Evolutionary conservation across 139 green algal genomes (phyloP).

Genomic region (Ulvella scutata): DNA sequence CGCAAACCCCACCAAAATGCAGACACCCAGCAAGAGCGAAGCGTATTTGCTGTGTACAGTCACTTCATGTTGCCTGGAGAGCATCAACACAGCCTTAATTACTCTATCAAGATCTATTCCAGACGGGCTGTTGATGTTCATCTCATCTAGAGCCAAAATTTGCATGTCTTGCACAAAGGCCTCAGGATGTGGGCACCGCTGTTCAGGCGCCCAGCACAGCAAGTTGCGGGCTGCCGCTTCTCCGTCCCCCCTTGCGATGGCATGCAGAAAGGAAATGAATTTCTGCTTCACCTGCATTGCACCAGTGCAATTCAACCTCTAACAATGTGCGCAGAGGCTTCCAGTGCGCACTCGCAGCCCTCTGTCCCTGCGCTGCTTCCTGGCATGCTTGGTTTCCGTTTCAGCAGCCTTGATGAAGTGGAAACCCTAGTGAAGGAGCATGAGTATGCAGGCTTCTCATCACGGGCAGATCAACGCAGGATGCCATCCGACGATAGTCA

Average conservation of each 20-base stretch:
- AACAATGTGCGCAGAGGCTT: too few species aligned
- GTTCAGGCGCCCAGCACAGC: constrained; percentile 20
- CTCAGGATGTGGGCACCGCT: constrained; percentile 30
- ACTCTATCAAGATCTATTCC: constrained; percentile 74
- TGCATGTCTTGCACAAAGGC: constrained; percentile 51
- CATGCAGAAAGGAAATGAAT: constrained; percentile 80
- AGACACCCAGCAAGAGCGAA: constrained; percentile 62
- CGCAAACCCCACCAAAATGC: constrained; percentile 67
- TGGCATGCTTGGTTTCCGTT: too few species aligned
- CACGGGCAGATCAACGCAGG: too few species aligned
- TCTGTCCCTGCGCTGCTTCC: too few species aligned
- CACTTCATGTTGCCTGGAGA: constrained; percentile 46
- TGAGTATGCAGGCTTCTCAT: too few species aligned
- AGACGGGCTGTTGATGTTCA: constrained; percentile 27
- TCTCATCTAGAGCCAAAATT: constrained; percentile 33
- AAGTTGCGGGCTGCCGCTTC: constrained; percentile 41
- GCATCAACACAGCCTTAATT: constrained; percentile 38
- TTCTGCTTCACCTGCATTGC: constrained; percentile 52
- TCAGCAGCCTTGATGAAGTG: too few species aligned
- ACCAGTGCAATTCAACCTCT: too few species aligned
- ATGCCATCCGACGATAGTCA: too few species aligned
- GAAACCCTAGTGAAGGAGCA: too few species aligned
- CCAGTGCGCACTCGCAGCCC: too few species aligned
- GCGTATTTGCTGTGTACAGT: constrained; percentile 74
- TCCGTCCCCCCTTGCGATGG: constrained; percentile 49